Evolutionary conservation across 768 basidiomycete species (phyloP), one percentile per base, ranked within the genome.

Genomic region (Phaffia tasmanica): DNA sequence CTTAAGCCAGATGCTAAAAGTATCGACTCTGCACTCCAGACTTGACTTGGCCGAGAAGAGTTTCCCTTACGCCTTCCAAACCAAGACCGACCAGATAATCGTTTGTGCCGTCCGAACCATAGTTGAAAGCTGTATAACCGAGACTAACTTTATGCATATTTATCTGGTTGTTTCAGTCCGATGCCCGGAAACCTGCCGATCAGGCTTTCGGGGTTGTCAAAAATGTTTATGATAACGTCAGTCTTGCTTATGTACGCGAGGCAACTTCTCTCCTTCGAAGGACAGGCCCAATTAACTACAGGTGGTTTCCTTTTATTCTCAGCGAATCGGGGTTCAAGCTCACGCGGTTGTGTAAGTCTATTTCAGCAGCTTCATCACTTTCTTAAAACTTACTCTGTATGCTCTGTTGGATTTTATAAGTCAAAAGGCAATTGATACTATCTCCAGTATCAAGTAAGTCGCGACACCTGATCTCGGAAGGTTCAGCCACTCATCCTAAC

Each of bases 21-120:
- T 15, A n/a, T 19, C 25, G 18, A 15, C 0, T 16, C 56, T 25
- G 21, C 62, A 18, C 30, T 57, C 14, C 35, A 63, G 60, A 18
- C 66, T 67, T 21, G 66, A 67, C 61, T 32, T 57, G 4, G 66
- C 56, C 54, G 61, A 67, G 48, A 57, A 57, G 8, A 61, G n/a
- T 25, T 67, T 67, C 60, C 66, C 66, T 4, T 67, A 67, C 61
- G 55, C 66, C 19, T 67, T 67, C 66, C 27, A 67, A 54, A 58
- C 61, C 54, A 63, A 62, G 47, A 62, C 66, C 3, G 61, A 63
- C n/a, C 66, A 67, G 66, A 23, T 67, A 27, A 32, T 67, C 48
- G 66, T 67, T 55, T 27, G 66, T 62, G 48, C 30, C 29, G 9
- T n/a, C 32, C 62, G 56, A 2, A 11, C 15, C 15, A 15, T 16